A percentile compares a stretch with the other conserved stretches of the same genome.
Evolutionary conservation across 2,329 filamentous ascomycete genomes (phyloP).

Genomic region (Lachnellula cervina): DNA sequence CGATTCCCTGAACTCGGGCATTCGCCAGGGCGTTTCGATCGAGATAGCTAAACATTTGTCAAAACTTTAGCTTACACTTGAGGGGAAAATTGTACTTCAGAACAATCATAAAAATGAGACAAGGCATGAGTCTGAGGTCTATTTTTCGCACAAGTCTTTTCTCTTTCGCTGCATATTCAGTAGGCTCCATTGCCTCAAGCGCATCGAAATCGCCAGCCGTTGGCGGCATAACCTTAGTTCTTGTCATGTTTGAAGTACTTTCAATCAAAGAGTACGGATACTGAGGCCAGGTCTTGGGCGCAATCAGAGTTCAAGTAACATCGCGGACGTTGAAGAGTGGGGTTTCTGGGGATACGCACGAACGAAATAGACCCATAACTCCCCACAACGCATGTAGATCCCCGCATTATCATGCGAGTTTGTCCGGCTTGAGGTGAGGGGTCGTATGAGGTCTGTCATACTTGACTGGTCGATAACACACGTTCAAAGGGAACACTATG

Average conservation of each 20-base stretch:
- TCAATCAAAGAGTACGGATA: neutral
- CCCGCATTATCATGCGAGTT: neutral
- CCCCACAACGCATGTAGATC: neutral
- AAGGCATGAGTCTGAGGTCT: constrained; percentile 18
- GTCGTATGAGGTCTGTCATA: too few species aligned
- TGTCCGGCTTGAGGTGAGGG: too few species aligned
- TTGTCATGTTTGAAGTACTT: neutral
- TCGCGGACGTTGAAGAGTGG: neutral
- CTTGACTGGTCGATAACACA: too few species aligned
- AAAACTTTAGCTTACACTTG: neutral
- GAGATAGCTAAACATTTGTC: constrained; percentile 24
- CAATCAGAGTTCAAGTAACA: neutral
- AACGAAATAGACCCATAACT: neutral
- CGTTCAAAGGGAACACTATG: too few species aligned
- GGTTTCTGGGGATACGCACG: neutral
- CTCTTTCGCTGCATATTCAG: constrained; percentile 9
- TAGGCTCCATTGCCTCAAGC: constrained; percentile 3
- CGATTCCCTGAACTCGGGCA: constrained; percentile 18
- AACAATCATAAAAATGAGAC: constrained; percentile 17
- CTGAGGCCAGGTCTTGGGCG: neutral
- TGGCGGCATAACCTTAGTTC: neutral
- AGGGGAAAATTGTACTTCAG: constrained; percentile 9
- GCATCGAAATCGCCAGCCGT: constrained; percentile 3
- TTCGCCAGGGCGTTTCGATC: constrained; percentile 29
- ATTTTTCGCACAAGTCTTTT: constrained; percentile 15